Conservation (phyloP, 176 grass and related monocot species). For the Oryza australiensis region DNA sequence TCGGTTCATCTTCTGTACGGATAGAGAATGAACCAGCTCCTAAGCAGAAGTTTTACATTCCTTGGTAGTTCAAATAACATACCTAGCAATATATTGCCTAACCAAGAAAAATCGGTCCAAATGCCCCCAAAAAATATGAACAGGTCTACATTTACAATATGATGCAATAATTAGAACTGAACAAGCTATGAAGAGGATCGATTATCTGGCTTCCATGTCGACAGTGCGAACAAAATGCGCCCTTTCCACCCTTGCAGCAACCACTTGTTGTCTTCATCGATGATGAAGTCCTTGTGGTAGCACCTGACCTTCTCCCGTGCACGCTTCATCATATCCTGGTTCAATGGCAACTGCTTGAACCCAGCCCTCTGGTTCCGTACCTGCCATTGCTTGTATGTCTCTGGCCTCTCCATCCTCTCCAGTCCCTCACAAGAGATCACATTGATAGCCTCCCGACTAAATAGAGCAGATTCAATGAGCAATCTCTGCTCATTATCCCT, state of each 20-base stretch:
- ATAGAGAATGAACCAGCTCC: conserved; percentile 2
- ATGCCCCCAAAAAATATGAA: conserved; percentile 36
- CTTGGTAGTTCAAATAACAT: conserved; percentile 4
- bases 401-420: conserved; percentile 90
- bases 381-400: conserved; percentile 93
- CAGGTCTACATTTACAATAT: conserved; percentile 40
- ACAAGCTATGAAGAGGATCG: conserved; percentile 38
- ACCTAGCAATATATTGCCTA: conserved; percentile 20
- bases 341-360: conserved; percentile 72
- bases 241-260: conserved; percentile 96
- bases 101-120: conserved; percentile 43
- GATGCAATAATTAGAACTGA: neutral
- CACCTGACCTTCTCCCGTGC: conserved; percentile 59
- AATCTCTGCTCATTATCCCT: conserved; percentile 69
- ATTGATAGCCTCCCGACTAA: conserved; percentile 66
- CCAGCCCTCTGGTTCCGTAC: conserved; percentile 70
- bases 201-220: conserved; percentile 72
- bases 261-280: conserved; percentile 80
- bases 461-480: conserved; percentile 71
- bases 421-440: conserved; percentile 90
- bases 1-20: conserved; percentile 22
- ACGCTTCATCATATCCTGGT: conserved; percentile 81
- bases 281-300: conserved; percentile 87
- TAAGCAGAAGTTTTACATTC: neutral
- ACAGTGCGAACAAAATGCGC: conserved; percentile 68